Conservation (phyloP, 176 grass and related monocot species). For the Zoysia japonica region DNA sequence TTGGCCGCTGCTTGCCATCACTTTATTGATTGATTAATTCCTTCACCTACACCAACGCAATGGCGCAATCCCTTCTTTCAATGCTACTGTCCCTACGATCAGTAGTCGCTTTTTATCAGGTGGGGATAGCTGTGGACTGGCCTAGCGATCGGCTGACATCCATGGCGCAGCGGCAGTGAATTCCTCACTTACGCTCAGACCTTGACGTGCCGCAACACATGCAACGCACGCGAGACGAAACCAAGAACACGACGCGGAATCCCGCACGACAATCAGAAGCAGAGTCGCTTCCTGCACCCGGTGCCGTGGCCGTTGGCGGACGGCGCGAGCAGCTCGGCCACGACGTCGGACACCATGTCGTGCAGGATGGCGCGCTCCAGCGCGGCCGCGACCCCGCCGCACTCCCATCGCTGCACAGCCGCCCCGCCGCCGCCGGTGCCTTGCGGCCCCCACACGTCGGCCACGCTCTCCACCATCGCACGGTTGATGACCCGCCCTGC, state of each 20-base stretch:
- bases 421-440: neutral
- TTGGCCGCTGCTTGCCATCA: neutral
- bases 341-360: conserved; percentile 62
- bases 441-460: conserved; percentile 45
- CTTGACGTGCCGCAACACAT: conserved; percentile 15
- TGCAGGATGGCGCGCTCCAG: conserved; percentile 63
- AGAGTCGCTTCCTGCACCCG: conserved; percentile 66
- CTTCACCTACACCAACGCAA: conserved; percentile 32
- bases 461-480: conserved; percentile 53
- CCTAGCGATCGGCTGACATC: conserved; percentile 22
- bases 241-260: neutral
- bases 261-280: conserved; percentile 45
- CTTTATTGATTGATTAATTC: conserved; percentile 28
- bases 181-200: conserved; percentile 2
- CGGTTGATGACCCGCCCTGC: conserved; percentile 44
- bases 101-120: conserved; percentile 22
- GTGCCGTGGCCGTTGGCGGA: neutral
- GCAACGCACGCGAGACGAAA: neutral
- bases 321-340: conserved; percentile 48
- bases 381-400: conserved; percentile 45
- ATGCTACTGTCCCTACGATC: neutral
- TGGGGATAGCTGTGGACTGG: conserved; percentile 15
- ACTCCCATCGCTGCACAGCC: conserved; percentile 59
- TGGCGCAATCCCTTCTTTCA: conserved; percentile 35
- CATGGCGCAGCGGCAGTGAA: conserved; percentile 17